Evolutionary conservation across 139 green algal species (phyloP).

Genomic region (Deuterostichococcus epilithicus): DNA sequence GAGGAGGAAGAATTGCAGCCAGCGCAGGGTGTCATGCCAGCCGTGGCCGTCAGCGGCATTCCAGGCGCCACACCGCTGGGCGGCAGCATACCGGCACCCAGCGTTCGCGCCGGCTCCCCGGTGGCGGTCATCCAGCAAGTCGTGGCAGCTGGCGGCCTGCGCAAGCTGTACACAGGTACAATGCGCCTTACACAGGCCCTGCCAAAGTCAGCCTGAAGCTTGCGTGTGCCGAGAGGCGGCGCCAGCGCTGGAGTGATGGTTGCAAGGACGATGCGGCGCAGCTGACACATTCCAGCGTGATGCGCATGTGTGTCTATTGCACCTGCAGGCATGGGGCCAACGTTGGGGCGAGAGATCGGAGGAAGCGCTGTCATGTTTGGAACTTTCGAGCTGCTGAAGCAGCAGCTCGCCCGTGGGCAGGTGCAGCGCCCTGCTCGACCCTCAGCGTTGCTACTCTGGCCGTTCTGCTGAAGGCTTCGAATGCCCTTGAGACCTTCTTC

Average conservation of each 20-base stretch:
- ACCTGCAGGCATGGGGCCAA: constrained; percentile 49
- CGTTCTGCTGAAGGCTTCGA: neutral
- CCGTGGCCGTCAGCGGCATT: neutral
- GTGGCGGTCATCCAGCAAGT: constrained; percentile 64
- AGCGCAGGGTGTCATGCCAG: neutral
- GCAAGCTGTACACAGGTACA: constrained; percentile 42
- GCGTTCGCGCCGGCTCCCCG: constrained; percentile 24
- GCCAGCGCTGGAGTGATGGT: too few relatives aligned
- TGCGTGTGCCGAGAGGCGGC: too few relatives aligned
- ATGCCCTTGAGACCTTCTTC: neutral
- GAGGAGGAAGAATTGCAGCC: too few relatives aligned
- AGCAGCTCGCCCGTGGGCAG: constrained; percentile 32
- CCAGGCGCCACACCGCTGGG: neutral
- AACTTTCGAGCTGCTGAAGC: constrained; percentile 61
- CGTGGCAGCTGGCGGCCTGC: constrained; percentile 51
- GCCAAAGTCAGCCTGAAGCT: too few relatives aligned
- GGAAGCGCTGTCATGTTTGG: constrained; percentile 80
- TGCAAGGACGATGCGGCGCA: too few relatives aligned
- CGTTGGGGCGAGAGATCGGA: constrained; percentile 56
- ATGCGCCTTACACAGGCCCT: too few relatives aligned
- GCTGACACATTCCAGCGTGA: too few relatives aligned
- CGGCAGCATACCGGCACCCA: neutral
- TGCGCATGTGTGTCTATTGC: too few relatives aligned
- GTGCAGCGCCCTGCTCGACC: constrained; percentile 4
- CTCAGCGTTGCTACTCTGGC: neutral